Evolutionary conservation across 148 eudicot species (phyloP).

Genomic region (Diospyros lotus): DNA sequence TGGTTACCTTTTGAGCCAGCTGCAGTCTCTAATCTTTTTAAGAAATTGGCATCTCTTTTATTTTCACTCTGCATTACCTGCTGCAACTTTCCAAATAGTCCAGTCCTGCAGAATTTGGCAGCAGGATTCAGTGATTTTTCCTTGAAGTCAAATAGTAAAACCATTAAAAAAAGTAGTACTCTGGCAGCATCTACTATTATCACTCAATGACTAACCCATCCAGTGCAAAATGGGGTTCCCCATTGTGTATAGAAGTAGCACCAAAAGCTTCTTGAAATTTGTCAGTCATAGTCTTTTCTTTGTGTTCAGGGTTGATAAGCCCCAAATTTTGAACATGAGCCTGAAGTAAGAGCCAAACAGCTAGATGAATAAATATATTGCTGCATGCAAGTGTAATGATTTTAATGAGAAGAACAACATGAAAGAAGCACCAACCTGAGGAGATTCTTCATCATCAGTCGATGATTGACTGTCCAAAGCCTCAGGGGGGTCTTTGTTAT

Average conservation of each 20-base stretch:
- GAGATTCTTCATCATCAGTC: constrained; percentile 53
- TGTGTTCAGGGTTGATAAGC: constrained; percentile 25
- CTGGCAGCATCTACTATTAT: constrained; percentile 10
- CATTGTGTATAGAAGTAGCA: constrained; percentile 35
- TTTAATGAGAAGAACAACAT: background rate
- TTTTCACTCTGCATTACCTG: constrained; percentile 64
- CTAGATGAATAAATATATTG: background rate
- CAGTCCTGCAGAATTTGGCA: constrained; percentile 36
- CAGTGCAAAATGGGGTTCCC: constrained; percentile 24
- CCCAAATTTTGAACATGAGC: constrained; percentile 29
- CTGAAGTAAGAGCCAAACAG: constrained; percentile 26
- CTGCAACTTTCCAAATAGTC: constrained; percentile 69
- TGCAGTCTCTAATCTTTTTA: constrained; percentile 43
- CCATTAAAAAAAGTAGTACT: background rate
- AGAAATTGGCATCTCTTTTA: constrained; percentile 52
- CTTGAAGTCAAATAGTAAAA: constrained; percentile 2
- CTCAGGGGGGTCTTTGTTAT: constrained; percentile 47
- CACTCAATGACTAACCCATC: constrained; percentile 41
- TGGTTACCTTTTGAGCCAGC: constrained; percentile 42
- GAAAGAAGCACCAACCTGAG: constrained; percentile 8
- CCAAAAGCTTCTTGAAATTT: constrained; percentile 78
- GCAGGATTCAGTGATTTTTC: background rate
- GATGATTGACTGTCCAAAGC: constrained; percentile 42
- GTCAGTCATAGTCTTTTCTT: constrained; percentile 64
- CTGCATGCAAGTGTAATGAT: background rate